Percentiles rank a stretch among this genome's conserved stretches.
Conservation (phyloP, 495 filamentous ascomycete species). For the Massariosphaeria phaeospora region DNA sequence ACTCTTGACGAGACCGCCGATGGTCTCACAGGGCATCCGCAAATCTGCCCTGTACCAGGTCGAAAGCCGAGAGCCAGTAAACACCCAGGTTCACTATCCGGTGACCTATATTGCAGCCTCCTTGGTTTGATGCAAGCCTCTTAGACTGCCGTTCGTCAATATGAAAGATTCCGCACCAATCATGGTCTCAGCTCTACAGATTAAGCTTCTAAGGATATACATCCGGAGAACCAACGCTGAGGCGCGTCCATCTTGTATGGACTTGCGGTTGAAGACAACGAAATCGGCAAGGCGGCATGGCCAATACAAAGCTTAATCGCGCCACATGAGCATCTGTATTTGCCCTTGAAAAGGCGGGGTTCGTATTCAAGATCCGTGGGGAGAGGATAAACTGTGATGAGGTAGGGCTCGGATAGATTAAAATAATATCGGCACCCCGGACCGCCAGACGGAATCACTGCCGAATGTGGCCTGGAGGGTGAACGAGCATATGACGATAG, state of each 20-base stretch:
- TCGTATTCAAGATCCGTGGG: conserved; percentile 1
- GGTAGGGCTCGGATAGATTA: conserved; percentile 12
- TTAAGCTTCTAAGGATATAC: too few species aligned
- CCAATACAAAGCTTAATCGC: conserved; percentile 11
- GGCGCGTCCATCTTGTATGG: too few species aligned
- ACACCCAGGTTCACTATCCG: conserved; percentile 12
- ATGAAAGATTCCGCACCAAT: conserved; percentile 18
- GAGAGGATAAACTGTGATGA: conserved; percentile 4
- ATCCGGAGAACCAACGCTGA: too few species aligned
- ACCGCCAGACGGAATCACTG: background rate
- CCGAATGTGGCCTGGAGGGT: too few species aligned
- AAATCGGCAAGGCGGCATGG: background rate
- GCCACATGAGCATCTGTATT: conserved; percentile 6
- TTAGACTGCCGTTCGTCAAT: background rate
- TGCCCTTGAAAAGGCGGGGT: conserved; percentile 8
- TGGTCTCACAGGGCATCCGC: background rate
- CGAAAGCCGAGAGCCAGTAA: background rate
- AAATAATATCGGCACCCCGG: conserved; percentile 18
- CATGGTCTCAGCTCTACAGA: too few species aligned
- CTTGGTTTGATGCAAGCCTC: too few species aligned
- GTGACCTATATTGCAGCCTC: conserved; percentile 16
- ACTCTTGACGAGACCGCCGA: background rate
- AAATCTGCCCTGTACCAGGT: conserved; percentile 5
- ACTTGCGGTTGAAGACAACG: too few species aligned
- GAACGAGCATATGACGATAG: too few species aligned